These are phyloP conservation scores for Gracilaria domingensis DNA, from an alignment of 23 red algal genomes.

Conservation along the genomic window DNA sequence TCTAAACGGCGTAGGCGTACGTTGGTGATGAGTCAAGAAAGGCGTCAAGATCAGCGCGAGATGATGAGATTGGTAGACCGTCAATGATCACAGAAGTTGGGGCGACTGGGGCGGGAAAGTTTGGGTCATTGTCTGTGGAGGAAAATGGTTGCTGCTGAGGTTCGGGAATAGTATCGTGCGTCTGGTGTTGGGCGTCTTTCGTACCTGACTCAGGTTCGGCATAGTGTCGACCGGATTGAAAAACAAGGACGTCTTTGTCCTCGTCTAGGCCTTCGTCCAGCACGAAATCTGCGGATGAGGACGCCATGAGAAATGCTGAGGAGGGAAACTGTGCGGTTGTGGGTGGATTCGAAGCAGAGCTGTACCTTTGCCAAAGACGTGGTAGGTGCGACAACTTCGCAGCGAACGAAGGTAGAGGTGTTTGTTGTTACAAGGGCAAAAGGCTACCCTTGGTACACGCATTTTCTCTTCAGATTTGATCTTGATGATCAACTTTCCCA, in stretches of 20 bases:
- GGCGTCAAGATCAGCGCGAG: slow-evolving; percentile 53
- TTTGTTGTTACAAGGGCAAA: too few species aligned
- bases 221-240: slow-evolving; percentile 24
- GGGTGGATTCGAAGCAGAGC: too few species aligned
- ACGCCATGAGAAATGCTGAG: neutral
- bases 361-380: too few species aligned
- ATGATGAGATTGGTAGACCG: slow-evolving; percentile 46
- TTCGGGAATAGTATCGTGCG: neutral
- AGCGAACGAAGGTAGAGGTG: too few species aligned
- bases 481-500: too few species aligned
- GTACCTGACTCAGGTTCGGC: neutral
- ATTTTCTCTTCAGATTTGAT: too few species aligned
- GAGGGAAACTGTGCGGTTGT: too few species aligned
- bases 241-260: slow-evolving; percentile 50
- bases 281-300: slow-evolving; percentile 44
- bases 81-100: slow-evolving; percentile 59
- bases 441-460: too few species aligned
- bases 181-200: neutral
- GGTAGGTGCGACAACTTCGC: too few species aligned
- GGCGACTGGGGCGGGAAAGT: neutral
- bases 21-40: slow-evolving; percentile 37
- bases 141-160: neutral
- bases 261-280: slow-evolving; percentile 72
- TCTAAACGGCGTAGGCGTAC: slow-evolving; percentile 52
- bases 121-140: neutral